Conservation (phyloP, 768 basidiomycete genomes). For the Lentinula detonsa region DNA sequence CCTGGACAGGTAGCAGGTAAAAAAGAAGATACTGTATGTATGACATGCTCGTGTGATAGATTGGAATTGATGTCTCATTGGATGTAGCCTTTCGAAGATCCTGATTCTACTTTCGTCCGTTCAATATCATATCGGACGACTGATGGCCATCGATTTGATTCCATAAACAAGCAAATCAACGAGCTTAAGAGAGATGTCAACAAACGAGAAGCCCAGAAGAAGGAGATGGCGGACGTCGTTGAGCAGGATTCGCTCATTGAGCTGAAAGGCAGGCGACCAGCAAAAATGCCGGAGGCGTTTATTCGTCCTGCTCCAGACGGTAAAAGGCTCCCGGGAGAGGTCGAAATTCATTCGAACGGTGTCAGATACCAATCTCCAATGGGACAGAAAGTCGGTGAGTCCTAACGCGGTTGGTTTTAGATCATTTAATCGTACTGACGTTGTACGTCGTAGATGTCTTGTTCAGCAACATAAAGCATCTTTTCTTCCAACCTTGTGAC, state of each 20-base stretch:
- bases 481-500: conserved; percentile 99
- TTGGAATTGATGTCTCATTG: not conserved
- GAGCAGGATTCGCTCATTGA: conserved; percentile 91
- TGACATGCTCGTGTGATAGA: not conserved
- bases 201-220: conserved; percentile 96
- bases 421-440: not conserved
- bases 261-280: conserved; percentile 81
- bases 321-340: conserved; percentile 93
- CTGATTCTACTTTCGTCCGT: conserved; percentile 92
- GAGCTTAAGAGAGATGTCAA: conserved; percentile 95
- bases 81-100: conserved; percentile 87
- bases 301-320: conserved; percentile 92
- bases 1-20: conserved; percentile 96
- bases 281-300: conserved; percentile 86
- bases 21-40: conserved; percentile 89
- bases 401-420: not conserved
- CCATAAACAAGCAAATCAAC: conserved; percentile 86
- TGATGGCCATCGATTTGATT: conserved; percentile 85
- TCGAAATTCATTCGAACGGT: conserved; percentile 98
- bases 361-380: conserved; percentile 85
- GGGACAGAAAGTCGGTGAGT: conserved; percentile 87
- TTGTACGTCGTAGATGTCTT: conserved; percentile 60
- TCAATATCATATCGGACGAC: conserved; percentile 91
- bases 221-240: conserved; percentile 96
- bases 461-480: conserved; percentile 95